These are phyloP conservation scores for Termitomyces sp. DNA, from an alignment of 768 basidiomycete genomes.

Conservation along the genomic window DNA sequence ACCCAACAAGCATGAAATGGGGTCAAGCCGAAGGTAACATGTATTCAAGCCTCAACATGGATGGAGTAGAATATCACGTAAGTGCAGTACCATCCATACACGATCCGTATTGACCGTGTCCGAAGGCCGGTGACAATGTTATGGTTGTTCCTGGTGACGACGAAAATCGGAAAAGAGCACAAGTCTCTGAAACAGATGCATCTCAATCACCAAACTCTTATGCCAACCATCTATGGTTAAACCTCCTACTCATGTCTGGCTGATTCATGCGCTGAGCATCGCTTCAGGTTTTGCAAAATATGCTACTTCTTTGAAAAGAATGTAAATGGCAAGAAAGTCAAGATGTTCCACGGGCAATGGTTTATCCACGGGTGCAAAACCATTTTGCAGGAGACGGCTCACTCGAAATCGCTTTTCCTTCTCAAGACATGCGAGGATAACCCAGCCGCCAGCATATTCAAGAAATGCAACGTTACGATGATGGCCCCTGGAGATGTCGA, in stretches of 20 bases:
- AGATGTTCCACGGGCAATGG: slow-evolving; percentile 72
- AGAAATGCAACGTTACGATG: slow-evolving; percentile 48
- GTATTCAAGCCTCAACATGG: slow-evolving; percentile 46
- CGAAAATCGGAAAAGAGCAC: slow-evolving; percentile 32
- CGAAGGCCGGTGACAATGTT: slow-evolving; percentile 58
- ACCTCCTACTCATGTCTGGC: neutral
- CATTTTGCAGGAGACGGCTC: slow-evolving; percentile 59
- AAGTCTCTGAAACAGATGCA: slow-evolving; percentile 30
- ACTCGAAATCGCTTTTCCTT: slow-evolving; percentile 54
- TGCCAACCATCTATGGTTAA: slow-evolving; percentile 58
- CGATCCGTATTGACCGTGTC: neutral
- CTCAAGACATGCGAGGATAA: slow-evolving; percentile 54
- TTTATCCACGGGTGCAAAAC: slow-evolving; percentile 62
- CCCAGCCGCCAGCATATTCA: slow-evolving; percentile 48
- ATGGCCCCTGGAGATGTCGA: slow-evolving; percentile 39
- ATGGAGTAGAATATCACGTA: slow-evolving; percentile 54
- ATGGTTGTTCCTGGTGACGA: slow-evolving; percentile 59
- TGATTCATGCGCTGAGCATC: neutral
- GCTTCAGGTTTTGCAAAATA: slow-evolving; percentile 66
- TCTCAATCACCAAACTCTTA: slow-evolving; percentile 49
- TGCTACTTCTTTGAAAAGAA: slow-evolving; percentile 52
- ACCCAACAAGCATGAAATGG: slow-evolving; percentile 32
- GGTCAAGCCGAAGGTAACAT: slow-evolving; percentile 20
- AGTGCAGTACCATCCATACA: slow-evolving; percentile 10
- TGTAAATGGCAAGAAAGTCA: slow-evolving; percentile 20